Conservation (phyloP, 495 filamentous ascomycete genomes). For the Lasiosphaeris hirsuta region DNA sequence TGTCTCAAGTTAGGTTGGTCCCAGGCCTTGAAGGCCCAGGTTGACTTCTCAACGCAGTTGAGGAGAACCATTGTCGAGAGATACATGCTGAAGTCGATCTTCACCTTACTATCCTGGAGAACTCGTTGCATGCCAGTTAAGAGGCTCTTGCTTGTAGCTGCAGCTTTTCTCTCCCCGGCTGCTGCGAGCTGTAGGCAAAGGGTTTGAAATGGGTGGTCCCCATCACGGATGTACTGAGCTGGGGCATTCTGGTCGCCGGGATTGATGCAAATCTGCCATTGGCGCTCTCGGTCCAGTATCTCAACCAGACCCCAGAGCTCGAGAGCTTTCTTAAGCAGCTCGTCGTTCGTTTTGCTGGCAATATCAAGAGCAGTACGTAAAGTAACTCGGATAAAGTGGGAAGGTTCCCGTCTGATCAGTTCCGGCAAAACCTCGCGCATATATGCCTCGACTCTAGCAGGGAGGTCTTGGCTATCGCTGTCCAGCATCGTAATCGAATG, state of each 20-base stretch:
- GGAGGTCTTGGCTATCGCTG: constrained; percentile 64
- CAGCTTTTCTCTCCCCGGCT: constrained; percentile 69
- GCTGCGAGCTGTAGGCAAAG: constrained; percentile 70
- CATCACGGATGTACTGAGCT: constrained; percentile 36
- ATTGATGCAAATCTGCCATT: constrained; percentile 58
- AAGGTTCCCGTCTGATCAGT: constrained; percentile 63
- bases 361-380: constrained; percentile 57
- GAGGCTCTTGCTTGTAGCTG: constrained; percentile 59
- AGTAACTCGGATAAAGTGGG: constrained; percentile 65
- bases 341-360: constrained; percentile 55
- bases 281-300: constrained; percentile 64
- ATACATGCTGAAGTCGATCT: constrained; percentile 68
- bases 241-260: constrained; percentile 27
- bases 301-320: constrained; percentile 77
- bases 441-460: constrained; percentile 65
- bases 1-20: constrained; percentile 55
- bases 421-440: constrained; percentile 60
- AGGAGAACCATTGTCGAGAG: constrained; percentile 69
- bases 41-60: constrained; percentile 79
- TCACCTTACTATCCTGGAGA: constrained; percentile 68
- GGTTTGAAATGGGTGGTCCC: constrained; percentile 42
- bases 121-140: constrained; percentile 74
- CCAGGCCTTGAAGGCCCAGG: constrained; percentile 75
- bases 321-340: constrained; percentile 61
- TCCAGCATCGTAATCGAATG: constrained; percentile 58